A percentile compares a stretch with the other conserved stretches of the same genome.
Evolutionary conservation across 805 yeast species (phyloP).

Genomic region (Saccharomyces mikatae): DNA sequence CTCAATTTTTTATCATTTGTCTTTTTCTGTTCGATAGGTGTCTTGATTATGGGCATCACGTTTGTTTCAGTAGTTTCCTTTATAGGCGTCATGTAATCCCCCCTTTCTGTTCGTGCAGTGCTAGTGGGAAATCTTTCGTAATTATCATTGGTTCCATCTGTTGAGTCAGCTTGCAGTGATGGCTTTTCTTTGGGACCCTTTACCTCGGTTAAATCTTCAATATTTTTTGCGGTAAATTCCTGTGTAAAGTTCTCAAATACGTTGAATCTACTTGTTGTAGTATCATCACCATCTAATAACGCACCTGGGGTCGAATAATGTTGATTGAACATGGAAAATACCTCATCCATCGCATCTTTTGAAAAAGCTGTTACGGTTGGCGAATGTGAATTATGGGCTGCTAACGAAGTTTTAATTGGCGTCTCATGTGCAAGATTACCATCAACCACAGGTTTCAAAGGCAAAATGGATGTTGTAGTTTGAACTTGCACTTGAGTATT

Average conservation of each 20-base stretch:
- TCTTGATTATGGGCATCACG: slow-evolving; percentile 1
- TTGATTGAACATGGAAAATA: slow-evolving; percentile 65
- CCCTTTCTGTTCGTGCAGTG: not conserved
- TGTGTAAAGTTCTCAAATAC: slow-evolving; percentile 31
- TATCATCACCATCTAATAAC: slow-evolving; percentile 17
- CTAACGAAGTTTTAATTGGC: slow-evolving; percentile 5
- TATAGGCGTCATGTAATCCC: slow-evolving; percentile 26
- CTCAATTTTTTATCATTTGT: slow-evolving; percentile 4
- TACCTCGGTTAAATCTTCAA: slow-evolving; percentile 34
- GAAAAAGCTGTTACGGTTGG: slow-evolving; percentile 78
- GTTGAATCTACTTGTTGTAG: slow-evolving; percentile 21
- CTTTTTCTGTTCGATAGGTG: slow-evolving; percentile 16
- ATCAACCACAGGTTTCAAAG: slow-evolving; percentile 29
- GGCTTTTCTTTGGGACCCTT: slow-evolving; percentile 4
- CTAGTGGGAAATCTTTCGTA: slow-evolving; percentile 1
- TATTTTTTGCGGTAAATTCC: slow-evolving; percentile 27
- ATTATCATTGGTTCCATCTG: not conserved
- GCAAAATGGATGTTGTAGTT: slow-evolving; percentile 36
- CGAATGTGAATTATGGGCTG: slow-evolving; percentile 36
- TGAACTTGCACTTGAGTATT: not conserved
- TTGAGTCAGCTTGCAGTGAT: not conserved
- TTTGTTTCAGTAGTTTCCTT: slow-evolving; percentile 20
- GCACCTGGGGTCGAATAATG: slow-evolving; percentile 15
- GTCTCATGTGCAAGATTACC: slow-evolving; percentile 14
- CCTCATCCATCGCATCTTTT: slow-evolving; percentile 65